phyloP scores from a whole-genome alignment of 495 filamentous ascomycete genomes.

The Aspergillus coremiiformis region DNA sequence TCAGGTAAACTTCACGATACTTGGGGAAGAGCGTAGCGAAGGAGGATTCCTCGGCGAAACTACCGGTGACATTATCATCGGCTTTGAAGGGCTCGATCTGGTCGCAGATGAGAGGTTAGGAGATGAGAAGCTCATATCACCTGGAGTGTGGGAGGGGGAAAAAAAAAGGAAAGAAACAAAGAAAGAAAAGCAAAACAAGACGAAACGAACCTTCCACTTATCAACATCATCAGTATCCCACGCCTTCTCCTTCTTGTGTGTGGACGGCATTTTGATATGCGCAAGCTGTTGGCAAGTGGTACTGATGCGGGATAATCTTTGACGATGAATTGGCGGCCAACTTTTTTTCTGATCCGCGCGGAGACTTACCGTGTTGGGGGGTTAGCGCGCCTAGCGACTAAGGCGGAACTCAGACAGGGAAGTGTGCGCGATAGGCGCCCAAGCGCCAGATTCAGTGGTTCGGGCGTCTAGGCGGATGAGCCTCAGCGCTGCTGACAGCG shows the following conservation, averaged over 20 bases:
- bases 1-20: slow-evolving; percentile 91
- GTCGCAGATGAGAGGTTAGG: slow-evolving; percentile 11
- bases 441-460: slow-evolving; percentile 6
- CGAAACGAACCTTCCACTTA: slow-evolving; percentile 84
- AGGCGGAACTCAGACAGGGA: slow-evolving; percentile 7
- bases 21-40: slow-evolving; percentile 93
- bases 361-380: slow-evolving; percentile 27
- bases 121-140: background rate
- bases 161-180: too few relatives aligned
- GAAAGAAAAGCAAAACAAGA: too few relatives aligned
- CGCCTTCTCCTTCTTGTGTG: slow-evolving; percentile 88
- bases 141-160: too few relatives aligned
- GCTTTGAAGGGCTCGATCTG: slow-evolving; percentile 76
- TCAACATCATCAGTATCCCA: slow-evolving; percentile 98
- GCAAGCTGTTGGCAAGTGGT: slow-evolving; percentile 3
- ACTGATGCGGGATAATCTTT: slow-evolving; percentile 13
- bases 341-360: slow-evolving; percentile 33
- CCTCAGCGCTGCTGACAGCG: background rate
- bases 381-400: slow-evolving; percentile 6
- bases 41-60: slow-evolving; percentile 86
- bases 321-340: slow-evolving; percentile 30
- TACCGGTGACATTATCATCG: slow-evolving; percentile 76
- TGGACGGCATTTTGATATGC: slow-evolving; percentile 69
- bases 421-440: slow-evolving; percentile 9
- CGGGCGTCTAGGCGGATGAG: background rate